These are phyloP conservation scores for Lecanicillium sp. DNA, from an alignment of 2,329 filamentous ascomycete species.

Conservation along the genomic window DNA sequence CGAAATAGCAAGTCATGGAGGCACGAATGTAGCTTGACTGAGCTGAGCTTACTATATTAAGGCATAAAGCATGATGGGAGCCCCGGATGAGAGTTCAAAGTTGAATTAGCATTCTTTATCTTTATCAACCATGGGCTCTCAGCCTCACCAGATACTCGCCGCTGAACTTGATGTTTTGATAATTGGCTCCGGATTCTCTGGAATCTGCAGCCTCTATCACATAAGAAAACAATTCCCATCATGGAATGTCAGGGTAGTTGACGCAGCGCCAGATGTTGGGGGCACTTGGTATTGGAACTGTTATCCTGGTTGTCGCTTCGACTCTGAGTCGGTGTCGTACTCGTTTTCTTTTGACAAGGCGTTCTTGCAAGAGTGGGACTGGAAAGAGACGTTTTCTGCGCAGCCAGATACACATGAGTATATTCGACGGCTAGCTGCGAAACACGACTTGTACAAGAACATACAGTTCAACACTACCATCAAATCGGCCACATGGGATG, in stretches of 20 bases:
- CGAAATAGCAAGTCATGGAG: no score
- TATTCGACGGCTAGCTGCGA: constrained; percentile 32
- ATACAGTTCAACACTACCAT: constrained; percentile 12
- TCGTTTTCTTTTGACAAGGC: no score
- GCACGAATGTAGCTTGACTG: no score
- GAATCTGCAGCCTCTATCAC: constrained; percentile 30
- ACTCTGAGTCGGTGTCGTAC: constrained; percentile 32
- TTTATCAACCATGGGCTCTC: no score
- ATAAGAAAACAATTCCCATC: constrained; percentile 20
- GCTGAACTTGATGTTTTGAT: no score
- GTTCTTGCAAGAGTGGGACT: no score
- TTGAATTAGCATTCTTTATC: no score
- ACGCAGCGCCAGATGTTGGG: constrained; percentile 13
- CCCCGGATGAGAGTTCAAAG: no score
- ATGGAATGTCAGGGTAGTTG: constrained; percentile 11
- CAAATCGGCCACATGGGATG: not conserved
- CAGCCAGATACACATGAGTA: constrained; percentile 31
- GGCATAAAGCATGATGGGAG: no score
- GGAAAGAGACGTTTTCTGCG: constrained; percentile 23
- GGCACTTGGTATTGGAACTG: constrained; percentile 19
- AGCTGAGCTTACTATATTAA: no score
- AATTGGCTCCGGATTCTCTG: constrained; percentile 21
- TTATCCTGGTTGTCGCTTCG: constrained; percentile 25
- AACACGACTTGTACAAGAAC: constrained; percentile 29
- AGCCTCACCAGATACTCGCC: no score